phyloP scores from a whole-genome alignment of 2,329 filamentous ascomycete species.

The Beauveria rudraprayagi region DNA sequence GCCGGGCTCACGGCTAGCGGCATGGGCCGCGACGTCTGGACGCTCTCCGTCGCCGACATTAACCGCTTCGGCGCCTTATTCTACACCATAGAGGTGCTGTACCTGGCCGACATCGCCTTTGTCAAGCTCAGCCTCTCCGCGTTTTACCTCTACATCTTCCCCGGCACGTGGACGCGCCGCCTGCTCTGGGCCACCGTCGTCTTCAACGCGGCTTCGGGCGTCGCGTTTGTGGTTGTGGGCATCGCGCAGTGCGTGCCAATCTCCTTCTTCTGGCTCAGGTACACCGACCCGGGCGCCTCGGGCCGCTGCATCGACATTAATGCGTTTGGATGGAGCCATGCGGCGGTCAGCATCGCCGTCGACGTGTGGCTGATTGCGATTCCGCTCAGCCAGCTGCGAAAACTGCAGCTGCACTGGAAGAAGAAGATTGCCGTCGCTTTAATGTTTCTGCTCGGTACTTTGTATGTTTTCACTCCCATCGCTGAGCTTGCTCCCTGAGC shows the following conservation, averaged over 20 bases:
- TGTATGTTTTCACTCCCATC: slow-evolving; percentile 24
- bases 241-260: slow-evolving; percentile 46
- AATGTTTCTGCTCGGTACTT: slow-evolving; percentile 43
- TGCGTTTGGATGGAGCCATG: slow-evolving; percentile 41
- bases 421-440: slow-evolving; percentile 40
- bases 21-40: slow-evolving; percentile 47
- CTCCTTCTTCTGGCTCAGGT: slow-evolving; percentile 43
- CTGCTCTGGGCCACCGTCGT: slow-evolving; percentile 35
- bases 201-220: slow-evolving; percentile 31
- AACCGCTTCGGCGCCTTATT: slow-evolving; percentile 36
- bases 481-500: neutral
- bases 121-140: slow-evolving; percentile 45
- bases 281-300: slow-evolving; percentile 32
- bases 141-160: slow-evolving; percentile 51
- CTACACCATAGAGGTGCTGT: slow-evolving; percentile 35
- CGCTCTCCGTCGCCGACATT: slow-evolving; percentile 31
- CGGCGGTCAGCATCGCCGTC: slow-evolving; percentile 42
- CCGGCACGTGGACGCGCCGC: slow-evolving; percentile 27
- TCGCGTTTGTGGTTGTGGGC: slow-evolving; percentile 35
- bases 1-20: slow-evolving; percentile 30
- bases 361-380: slow-evolving; percentile 46
- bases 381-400: slow-evolving; percentile 37
- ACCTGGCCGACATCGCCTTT: slow-evolving; percentile 38
- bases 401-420: slow-evolving; percentile 36
- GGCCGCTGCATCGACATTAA: slow-evolving; percentile 45